These are phyloP conservation scores for Eucalyptus coolabah DNA, from an alignment of 345 rosid species.

Conservation along the genomic window DNA sequence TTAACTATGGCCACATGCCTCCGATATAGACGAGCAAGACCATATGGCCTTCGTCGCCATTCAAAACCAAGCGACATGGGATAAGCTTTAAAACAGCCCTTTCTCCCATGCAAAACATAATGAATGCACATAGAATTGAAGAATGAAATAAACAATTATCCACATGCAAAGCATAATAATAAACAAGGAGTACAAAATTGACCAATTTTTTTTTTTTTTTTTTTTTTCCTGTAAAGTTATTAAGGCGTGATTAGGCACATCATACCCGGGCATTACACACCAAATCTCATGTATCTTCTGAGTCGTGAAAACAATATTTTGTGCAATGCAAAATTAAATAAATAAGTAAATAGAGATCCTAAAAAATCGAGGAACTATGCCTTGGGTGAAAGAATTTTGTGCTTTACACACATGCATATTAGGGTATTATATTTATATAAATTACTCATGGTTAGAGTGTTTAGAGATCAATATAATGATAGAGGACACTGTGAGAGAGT, in stretches of 20 bases:
- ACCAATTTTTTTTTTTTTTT: background rate
- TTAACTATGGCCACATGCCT: background rate
- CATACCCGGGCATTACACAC: background rate
- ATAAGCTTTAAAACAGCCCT: background rate
- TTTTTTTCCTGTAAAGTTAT: background rate
- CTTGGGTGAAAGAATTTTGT: background rate
- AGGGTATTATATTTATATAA: background rate
- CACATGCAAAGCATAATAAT: background rate
- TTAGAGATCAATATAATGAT: background rate
- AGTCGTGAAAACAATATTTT: background rate
- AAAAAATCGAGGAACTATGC: background rate
- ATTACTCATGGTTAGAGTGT: background rate
- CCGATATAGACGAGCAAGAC: background rate
- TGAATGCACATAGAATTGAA: background rate
- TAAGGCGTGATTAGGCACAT: background rate
- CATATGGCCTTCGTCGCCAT: background rate
- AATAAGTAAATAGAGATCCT: background rate
- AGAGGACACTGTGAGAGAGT: background rate
- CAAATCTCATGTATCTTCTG: background rate
- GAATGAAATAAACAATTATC: background rate
- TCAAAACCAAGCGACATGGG: background rate
- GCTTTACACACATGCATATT: background rate
- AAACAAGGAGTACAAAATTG: background rate
- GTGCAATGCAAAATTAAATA: background rate
- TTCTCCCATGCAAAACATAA: background rate